Base-by-base conservation (phyloP, 2,329 filamentous ascomycete genomes). In the Bipolaris oryzae region DNA sequence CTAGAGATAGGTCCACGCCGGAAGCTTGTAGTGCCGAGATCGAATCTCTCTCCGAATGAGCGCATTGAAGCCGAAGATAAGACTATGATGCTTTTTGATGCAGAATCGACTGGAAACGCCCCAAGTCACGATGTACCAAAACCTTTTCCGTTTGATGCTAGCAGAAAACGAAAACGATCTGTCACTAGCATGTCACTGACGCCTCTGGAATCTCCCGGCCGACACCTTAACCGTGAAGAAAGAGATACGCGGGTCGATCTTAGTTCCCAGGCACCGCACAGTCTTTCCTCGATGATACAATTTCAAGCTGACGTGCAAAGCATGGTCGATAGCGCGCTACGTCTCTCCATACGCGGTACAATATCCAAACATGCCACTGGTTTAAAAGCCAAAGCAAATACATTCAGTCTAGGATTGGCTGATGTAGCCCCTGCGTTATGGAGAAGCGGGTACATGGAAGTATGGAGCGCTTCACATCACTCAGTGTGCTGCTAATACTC, bases 371-470 rank as follows among this genome's bases (percentile, higher is more conserved):
- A 66, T 1, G 5, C 53, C 1, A 57, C 55, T 18, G 69, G 69
- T 7, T 41, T 76, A 7, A 74, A 69, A 21, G 42, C 77, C 15
- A 70, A 64, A 48, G 68, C 70, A 25, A 76, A 62, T 21, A 73
- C 73, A 13, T 73, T 73, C 10, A 60, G 67, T 20, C 58, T 67
- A 35, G 69, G 69, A 39, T 68, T 82, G 3, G 66, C 73, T 35
- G 69, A 75, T 35, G 49, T 80, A 5, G 74, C 73, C 35, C 79
- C 80, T 3, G 56, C 66, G 4, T 42, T 80, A 25, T 82, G 76
- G 74, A 73, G 70, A 44, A 73, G 74, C 6, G 74, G 70, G 6
- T 77, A 77, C 57, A 58, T 76, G 16, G 53, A 55, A 16, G 74
- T 77, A 66, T 39, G 57, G 39, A 35, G 13, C 7, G 23, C 20